phyloP scores from a whole-genome alignment of 768 basidiomycete genomes.

The Russula virescens region DNA sequence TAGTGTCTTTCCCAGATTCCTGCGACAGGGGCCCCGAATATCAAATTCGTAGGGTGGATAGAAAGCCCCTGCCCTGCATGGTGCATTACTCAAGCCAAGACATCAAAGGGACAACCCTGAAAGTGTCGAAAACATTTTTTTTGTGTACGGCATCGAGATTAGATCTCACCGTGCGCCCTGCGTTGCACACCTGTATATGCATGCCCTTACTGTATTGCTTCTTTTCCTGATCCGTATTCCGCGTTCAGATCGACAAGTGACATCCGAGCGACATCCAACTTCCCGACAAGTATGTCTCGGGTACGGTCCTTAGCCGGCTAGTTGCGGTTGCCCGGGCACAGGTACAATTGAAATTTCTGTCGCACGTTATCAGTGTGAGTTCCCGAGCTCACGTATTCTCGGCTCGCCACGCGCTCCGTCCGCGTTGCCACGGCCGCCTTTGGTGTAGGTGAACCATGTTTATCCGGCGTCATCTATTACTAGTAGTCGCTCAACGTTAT shows the following conservation, averaged over 20 bases:
- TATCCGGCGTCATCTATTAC: background rate
- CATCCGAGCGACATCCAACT: background rate
- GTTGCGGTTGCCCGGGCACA: too few relatives aligned
- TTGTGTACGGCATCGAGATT: slow-evolving; percentile 1
- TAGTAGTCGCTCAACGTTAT: too few relatives aligned
- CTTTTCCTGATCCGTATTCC: background rate
- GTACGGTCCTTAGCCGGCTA: background rate
- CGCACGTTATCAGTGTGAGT: background rate
- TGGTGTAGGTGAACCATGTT: too few relatives aligned
- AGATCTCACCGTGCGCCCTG: background rate
- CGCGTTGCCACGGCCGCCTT: too few relatives aligned
- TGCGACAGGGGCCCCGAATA: too few relatives aligned
- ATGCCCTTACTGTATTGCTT: background rate
- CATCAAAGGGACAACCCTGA: background rate
- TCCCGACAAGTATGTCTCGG: background rate
- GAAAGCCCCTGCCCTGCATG: too few relatives aligned
- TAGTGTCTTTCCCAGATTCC: too few relatives aligned
- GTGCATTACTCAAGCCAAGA: background rate
- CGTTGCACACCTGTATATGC: background rate
- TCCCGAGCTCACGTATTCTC: background rate
- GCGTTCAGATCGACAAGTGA: background rate
- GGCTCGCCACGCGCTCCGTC: background rate
- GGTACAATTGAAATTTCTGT: background rate
- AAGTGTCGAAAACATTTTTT: background rate
- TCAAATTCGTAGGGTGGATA: too few relatives aligned